A percentile compares a stretch with the other conserved stretches of the same genome.
Conservation (phyloP, 441 rosid genomes). For the Euphorbia schlechtendalii region DNA sequence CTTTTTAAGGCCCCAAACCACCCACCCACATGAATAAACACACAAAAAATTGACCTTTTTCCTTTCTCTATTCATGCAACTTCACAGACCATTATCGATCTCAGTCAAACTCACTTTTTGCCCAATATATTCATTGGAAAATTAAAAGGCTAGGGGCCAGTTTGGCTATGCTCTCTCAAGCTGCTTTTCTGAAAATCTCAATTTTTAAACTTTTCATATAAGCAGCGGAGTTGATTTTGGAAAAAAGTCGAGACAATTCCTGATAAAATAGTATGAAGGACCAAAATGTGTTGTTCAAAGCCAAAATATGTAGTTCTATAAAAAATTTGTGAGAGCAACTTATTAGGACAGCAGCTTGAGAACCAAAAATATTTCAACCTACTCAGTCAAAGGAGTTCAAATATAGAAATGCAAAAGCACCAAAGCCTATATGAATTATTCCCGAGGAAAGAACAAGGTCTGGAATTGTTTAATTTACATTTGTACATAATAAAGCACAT, state of each 20-base stretch:
- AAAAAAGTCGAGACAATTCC: no score
- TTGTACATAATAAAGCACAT: neutral
- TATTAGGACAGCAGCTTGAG: no score
- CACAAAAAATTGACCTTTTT: neutral
- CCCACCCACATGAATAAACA: neutral
- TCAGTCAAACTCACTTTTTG: neutral
- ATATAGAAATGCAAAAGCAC: neutral
- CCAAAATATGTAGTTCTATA: no score
- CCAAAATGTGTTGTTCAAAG: no score
- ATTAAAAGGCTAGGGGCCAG: neutral
- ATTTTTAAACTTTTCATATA: no score
- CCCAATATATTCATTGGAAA: neutral
- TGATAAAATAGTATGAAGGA: no score
- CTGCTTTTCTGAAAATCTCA: no score
- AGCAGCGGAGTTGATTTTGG: no score
- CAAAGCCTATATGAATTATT: neutral
- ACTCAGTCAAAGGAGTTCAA: neutral
- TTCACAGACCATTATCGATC: no score
- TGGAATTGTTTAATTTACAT: neutral
- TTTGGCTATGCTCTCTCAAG: no score
- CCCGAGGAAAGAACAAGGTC: neutral
- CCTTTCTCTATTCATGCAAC: neutral
- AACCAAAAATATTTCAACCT: neutral
- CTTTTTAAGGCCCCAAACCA: neutral
- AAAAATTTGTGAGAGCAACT: no score